These are phyloP conservation scores for Colletotrichum sp. DNA, from an alignment of 2,329 filamentous ascomycete genomes.

Conservation along the genomic window DNA sequence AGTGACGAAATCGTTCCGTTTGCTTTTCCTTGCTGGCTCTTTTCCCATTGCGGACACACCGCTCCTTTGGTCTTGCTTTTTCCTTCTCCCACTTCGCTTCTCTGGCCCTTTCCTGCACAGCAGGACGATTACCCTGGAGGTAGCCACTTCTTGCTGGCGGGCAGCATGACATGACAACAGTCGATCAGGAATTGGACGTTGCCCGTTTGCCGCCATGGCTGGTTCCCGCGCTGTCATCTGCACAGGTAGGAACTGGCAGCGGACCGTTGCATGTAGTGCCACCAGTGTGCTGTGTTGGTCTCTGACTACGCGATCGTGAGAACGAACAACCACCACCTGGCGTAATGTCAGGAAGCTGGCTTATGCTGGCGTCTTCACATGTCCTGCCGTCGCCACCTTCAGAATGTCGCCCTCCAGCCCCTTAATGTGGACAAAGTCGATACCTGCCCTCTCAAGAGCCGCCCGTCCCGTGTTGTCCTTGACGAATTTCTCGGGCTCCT, in stretches of 20 bases:
- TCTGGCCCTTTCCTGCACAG: background rate
- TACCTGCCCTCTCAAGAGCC: conserved; percentile 73
- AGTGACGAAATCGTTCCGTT: background rate
- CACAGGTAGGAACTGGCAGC: background rate
- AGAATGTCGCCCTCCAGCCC: conserved; percentile 85
- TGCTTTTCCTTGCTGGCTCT: background rate
- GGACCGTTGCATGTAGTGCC: background rate
- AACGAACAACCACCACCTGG: background rate
- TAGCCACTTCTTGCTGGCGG: background rate
- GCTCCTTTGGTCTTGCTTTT: background rate
- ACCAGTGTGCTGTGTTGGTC: background rate
- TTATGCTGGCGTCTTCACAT: conserved; percentile 39
- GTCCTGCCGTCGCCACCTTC: conserved; percentile 82
- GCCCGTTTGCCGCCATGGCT: background rate
- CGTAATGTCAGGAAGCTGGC: background rate
- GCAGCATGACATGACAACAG: background rate
- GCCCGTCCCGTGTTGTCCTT: conserved; percentile 76
- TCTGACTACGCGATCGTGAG: background rate
- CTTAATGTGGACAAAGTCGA: conserved; percentile 73
- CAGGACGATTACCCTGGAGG: background rate
- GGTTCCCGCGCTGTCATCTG: background rate
- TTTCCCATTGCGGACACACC: background rate
- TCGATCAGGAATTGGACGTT: background rate
- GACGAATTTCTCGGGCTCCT: conserved; percentile 91
- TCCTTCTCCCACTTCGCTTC: background rate